Conservation (phyloP, 306 rosid species). For the Pyrus bretschneideri region DNA sequence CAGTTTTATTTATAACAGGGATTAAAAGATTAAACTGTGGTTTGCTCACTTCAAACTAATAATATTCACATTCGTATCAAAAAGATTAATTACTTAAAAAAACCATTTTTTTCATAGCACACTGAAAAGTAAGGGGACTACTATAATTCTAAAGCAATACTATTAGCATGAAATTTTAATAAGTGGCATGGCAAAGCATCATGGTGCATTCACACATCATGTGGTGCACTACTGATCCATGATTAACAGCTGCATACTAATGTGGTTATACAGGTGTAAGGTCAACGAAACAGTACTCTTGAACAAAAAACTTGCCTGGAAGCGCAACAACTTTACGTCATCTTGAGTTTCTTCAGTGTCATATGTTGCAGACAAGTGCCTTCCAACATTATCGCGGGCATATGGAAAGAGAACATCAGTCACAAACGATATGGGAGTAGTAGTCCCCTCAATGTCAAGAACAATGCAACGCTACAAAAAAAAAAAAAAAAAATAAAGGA, state of each 20-base stretch:
- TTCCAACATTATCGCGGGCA: conserved; percentile 81
- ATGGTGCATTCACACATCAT: neutral
- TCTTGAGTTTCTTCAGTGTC: conserved; percentile 65
- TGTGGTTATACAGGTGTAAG: conserved; percentile 12
- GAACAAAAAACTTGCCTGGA: conserved; percentile 50
- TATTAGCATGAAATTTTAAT: neutral
- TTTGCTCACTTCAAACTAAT: neutral
- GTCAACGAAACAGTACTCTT: conserved; percentile 12
- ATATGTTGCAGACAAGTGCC: conserved; percentile 72
- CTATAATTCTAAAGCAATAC: neutral
- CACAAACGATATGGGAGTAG: conserved; percentile 95
- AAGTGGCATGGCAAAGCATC: neutral
- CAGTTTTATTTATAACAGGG: neutral
- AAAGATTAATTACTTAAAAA: neutral
- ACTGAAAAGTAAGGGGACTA: neutral
- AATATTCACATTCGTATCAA: neutral
- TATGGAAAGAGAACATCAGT: conserved; percentile 90
- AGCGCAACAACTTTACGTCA: conserved; percentile 65
- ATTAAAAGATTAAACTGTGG: neutral
- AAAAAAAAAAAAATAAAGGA: no score
- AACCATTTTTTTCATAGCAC: neutral
- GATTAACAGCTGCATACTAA: neutral
- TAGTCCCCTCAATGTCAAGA: conserved; percentile 98
- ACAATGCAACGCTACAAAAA: conserved; percentile 62
- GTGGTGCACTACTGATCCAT: neutral